Base-by-base conservation (phyloP, 176 grass and related monocot genomes). In the Alopecurus myosuroides region DNA sequence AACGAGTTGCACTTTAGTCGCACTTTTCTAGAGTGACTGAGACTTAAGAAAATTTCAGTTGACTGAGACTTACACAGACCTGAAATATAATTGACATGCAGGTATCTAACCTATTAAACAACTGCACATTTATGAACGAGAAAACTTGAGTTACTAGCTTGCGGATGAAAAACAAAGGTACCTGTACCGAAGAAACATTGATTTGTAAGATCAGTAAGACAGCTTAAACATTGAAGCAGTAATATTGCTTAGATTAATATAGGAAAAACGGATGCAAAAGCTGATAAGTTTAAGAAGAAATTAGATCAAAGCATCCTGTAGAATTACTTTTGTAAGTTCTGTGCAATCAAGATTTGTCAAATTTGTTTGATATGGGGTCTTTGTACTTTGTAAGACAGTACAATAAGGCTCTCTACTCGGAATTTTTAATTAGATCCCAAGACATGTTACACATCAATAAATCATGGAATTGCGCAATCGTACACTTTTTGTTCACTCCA, bases 81-180 rank as follows among this genome's bases (percentile, higher is more conserved):
- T 22, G 18, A 81, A 76, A 81, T 87, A 33, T 77, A 76, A 22
- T 56, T 81, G 9, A 12, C 3, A 82, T 67, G 15, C 4, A 78
- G 5, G 7, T 42, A 58, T 79, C 26, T 79, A 75, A 92, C 94
- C 94, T 97, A 81, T 97, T 97, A 46, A 97, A 97, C 39, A 97
- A 70, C 62, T 94, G 94, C 76, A 94, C 91, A 78, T 97, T 97
- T 62, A 97, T 97, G 87, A 94, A 97, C 41, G 94, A 94, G 72
- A 97, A 97, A 88, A 97, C 89, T 88, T 97, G 91, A 68, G 88
- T 97, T 51, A 97, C 85, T 63, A 97, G 94, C 89, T 97, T 97
- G 71, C 91, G 92, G 44, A 90, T 88, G 55, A 97, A 97, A 91
- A 97, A 90, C 51, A 82, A 94, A 86, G 94, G 94, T 78, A 97